Evolutionary conservation across 1,139 yeast genomes (phyloP).

Genomic region (Hanseniaspora gamundiae): DNA sequence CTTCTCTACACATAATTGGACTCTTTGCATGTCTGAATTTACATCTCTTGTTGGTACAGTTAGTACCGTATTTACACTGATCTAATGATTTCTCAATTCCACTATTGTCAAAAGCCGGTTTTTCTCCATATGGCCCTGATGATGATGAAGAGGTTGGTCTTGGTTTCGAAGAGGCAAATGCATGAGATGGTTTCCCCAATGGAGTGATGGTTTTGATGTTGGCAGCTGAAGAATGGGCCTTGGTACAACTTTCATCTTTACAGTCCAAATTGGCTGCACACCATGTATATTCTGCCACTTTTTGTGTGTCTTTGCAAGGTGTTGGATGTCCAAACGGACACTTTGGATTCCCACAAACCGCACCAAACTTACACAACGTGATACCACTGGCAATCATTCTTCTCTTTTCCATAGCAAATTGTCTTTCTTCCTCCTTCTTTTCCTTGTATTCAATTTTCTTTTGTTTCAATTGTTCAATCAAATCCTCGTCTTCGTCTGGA

Average conservation of each 20-base stretch:
- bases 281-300: constrained; percentile 60
- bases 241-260: constrained; percentile 45
- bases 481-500: constrained; percentile 68
- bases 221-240: constrained; percentile 68
- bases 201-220: constrained; percentile 26
- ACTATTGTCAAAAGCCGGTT: constrained; percentile 15
- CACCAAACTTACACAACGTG: constrained; percentile 64
- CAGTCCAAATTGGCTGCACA: constrained; percentile 63
- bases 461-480: constrained; percentile 54
- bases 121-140: constrained; percentile 13
- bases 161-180: constrained; percentile 1
- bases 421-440: constrained; percentile 25
- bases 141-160: not conserved
- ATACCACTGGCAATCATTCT: constrained; percentile 32
- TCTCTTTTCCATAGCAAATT: constrained; percentile 14
- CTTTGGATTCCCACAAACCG: constrained; percentile 57
- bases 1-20: constrained; percentile 66
- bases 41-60: constrained; percentile 68
- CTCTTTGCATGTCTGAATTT: constrained; percentile 76
- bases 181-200: constrained; percentile 14
- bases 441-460: constrained; percentile 41
- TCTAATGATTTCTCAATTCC: constrained; percentile 46
- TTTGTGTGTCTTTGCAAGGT: constrained; percentile 65
- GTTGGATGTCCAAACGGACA: constrained; percentile 92
- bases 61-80: constrained; percentile 67